These are phyloP conservation scores for Ophiostoma angusticollis DNA, from an alignment of 2,329 filamentous ascomycete genomes.

Conservation along the genomic window DNA sequence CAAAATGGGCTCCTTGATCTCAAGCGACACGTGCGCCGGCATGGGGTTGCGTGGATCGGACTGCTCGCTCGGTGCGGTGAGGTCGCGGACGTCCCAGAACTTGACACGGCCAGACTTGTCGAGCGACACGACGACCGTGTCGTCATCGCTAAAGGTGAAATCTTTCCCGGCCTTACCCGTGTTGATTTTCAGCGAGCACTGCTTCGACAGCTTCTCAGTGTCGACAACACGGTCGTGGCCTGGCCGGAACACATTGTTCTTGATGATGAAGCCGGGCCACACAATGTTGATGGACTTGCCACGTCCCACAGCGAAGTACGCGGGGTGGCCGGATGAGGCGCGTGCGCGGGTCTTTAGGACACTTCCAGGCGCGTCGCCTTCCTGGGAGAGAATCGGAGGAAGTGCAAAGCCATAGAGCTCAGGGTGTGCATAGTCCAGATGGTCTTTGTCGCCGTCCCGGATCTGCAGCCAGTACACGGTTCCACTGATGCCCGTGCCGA, in stretches of 20 bases:
- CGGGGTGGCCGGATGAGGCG: slow-evolving; percentile 74
- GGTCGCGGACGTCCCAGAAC: slow-evolving; percentile 90
- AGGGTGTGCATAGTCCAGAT: slow-evolving; percentile 64
- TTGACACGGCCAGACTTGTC: slow-evolving; percentile 95
- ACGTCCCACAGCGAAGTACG: slow-evolving; percentile 89
- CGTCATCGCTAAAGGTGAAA: slow-evolving; percentile 94
- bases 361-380: slow-evolving; percentile 82
- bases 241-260: slow-evolving; percentile 50
- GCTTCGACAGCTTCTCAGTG: slow-evolving; percentile 73
- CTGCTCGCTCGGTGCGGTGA: slow-evolving; percentile 44
- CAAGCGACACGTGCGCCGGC: slow-evolving; percentile 47
- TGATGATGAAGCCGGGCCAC: slow-evolving; percentile 51
- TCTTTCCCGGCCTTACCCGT: slow-evolving; percentile 98
- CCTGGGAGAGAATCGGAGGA: slow-evolving; percentile 71
- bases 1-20: slow-evolving; percentile 75
- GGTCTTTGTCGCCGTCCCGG: slow-evolving; percentile 62
- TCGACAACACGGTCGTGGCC: slow-evolving; percentile 61
- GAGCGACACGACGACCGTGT: slow-evolving; percentile 83
- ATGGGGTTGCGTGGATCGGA: slow-evolving; percentile 37
- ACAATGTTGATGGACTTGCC: slow-evolving; percentile 94
- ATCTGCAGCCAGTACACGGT: slow-evolving; percentile 93
- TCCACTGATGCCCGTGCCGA: slow-evolving; percentile 87
- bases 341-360: slow-evolving; percentile 92
- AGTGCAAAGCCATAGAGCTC: slow-evolving; percentile 82
- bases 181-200: slow-evolving; percentile 84